phyloP scores from a whole-genome alignment of 1,284 basidiomycete genomes.

The Sporisorium exsertum region DNA sequence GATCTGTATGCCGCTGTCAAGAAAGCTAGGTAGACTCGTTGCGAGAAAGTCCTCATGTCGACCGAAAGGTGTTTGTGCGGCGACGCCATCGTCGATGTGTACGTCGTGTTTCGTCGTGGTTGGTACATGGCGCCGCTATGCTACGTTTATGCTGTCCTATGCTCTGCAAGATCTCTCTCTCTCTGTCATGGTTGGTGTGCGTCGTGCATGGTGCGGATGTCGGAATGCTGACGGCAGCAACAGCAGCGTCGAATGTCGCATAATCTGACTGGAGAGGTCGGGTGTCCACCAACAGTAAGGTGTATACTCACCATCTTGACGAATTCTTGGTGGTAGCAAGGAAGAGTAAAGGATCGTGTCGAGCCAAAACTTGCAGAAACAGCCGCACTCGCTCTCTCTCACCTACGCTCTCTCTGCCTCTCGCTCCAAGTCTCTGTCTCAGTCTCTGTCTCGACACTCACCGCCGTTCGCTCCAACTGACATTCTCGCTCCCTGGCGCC shows the following conservation, averaged over 20 bases:
- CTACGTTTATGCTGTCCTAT: not conserved
- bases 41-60: not conserved
- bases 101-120: not conserved
- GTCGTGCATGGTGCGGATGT: not conserved
- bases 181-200: not conserved
- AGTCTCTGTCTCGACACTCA: not conserved
- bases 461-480: not conserved
- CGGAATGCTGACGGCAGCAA: slow-evolving; percentile 5
- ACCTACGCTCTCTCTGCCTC: not conserved
- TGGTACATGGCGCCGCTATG: too few relatives aligned
- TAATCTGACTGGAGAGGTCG: slow-evolving; percentile 30
- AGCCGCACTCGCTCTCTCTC: not conserved
- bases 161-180: not conserved
- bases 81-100: not conserved
- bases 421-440: not conserved
- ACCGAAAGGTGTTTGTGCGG: too few relatives aligned
- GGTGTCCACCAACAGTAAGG: slow-evolving; percentile 10
- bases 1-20: not conserved
- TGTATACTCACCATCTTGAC: slow-evolving; percentile 53
- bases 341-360: slow-evolving; percentile 40
- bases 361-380: slow-evolving; percentile 32
- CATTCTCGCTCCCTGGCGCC: not conserved
- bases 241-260: slow-evolving; percentile 19
- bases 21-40: not conserved
- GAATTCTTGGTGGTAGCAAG: slow-evolving; percentile 55